Evolutionary conservation across 2,329 filamentous ascomycete species (phyloP).

Genomic region (Penicillium sp.): DNA sequence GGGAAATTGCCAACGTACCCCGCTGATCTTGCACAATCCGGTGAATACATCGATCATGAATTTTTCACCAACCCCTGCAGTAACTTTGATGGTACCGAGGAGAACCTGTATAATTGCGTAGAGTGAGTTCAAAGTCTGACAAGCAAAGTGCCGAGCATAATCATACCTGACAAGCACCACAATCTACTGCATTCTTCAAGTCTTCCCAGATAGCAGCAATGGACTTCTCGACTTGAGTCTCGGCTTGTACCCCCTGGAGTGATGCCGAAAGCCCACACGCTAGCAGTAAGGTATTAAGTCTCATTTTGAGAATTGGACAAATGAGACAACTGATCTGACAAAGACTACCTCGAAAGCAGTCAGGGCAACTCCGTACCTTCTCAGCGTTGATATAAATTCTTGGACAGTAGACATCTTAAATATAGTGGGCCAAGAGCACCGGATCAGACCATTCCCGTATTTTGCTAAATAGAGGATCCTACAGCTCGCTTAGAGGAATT

Average conservation of each 20-base stretch:
- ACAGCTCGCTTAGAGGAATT: constrained; percentile 4
- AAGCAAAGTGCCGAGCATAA: neutral
- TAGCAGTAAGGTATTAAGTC: constrained; percentile 8
- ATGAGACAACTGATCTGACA: neutral
- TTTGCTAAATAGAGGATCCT: neutral
- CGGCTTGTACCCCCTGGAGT: constrained; percentile 9
- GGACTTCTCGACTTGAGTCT: constrained; percentile 10
- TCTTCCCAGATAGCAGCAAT: constrained; percentile 29
- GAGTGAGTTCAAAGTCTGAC: neutral
- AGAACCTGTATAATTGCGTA: constrained; percentile 22
- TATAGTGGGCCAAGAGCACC: neutral
- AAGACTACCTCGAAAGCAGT: neutral
- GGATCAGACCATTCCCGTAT: neutral
- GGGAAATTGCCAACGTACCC: constrained; percentile 24
- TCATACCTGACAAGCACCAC: constrained; percentile 33
- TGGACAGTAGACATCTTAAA: neutral
- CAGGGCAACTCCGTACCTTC: neutral
- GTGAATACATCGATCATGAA: constrained; percentile 42
- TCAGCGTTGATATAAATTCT: no score
- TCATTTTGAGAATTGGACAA: constrained; percentile 13
- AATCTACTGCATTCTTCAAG: constrained; percentile 33
- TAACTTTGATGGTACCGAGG: constrained; percentile 44
- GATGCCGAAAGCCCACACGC: constrained; percentile 9
- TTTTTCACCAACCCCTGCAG: constrained; percentile 45
- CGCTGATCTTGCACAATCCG: constrained; percentile 37